Conservation (phyloP, 352 stramenopile genomes). For the Phytophthora sansomeana region DNA sequence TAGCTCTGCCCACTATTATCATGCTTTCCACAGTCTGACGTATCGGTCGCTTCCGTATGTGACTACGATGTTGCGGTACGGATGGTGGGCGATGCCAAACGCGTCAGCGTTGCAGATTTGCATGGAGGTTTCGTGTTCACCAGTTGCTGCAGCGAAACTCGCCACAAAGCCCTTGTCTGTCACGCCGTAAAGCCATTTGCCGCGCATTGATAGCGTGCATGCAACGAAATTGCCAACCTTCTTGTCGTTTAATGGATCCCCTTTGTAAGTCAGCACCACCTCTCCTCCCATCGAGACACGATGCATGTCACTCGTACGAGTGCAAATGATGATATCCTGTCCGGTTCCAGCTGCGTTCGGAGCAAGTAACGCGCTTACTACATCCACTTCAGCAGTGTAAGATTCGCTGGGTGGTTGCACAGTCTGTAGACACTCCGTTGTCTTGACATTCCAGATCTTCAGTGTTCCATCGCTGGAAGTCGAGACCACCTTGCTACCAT, state of each 20-base stretch:
- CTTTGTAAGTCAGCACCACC: conserved; percentile 69
- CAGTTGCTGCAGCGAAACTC: conserved; percentile 67
- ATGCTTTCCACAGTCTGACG: conserved; percentile 84
- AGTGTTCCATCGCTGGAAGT: conserved; percentile 92
- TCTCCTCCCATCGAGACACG: conserved; percentile 80
- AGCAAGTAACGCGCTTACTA: conserved; percentile 76
- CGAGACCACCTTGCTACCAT: conserved; percentile 86
- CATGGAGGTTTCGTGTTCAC: conserved; percentile 72
- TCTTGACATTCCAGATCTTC: conserved; percentile 92
- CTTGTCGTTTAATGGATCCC: conserved; percentile 65
- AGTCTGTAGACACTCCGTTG: conserved; percentile 82
- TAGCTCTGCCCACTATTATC: conserved; percentile 17
- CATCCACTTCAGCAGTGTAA: conserved; percentile 73
- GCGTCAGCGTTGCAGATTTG: conserved; percentile 86
- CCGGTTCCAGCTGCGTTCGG: conserved; percentile 48
- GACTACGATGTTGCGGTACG: conserved; percentile 89
- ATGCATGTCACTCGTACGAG: conserved; percentile 82
- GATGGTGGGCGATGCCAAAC: conserved; percentile 87
- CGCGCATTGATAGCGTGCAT: conserved; percentile 82
- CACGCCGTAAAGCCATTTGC: conserved; percentile 88
- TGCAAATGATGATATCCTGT: conserved; percentile 89
- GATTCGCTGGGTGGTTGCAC: conserved; percentile 67
- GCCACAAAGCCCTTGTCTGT: conserved; percentile 88
- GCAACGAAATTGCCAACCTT: conserved; percentile 88
- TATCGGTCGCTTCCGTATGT: conserved; percentile 91